phyloP scores from a whole-genome alignment of 768 basidiomycete genomes.

The Trametes punicea region DNA sequence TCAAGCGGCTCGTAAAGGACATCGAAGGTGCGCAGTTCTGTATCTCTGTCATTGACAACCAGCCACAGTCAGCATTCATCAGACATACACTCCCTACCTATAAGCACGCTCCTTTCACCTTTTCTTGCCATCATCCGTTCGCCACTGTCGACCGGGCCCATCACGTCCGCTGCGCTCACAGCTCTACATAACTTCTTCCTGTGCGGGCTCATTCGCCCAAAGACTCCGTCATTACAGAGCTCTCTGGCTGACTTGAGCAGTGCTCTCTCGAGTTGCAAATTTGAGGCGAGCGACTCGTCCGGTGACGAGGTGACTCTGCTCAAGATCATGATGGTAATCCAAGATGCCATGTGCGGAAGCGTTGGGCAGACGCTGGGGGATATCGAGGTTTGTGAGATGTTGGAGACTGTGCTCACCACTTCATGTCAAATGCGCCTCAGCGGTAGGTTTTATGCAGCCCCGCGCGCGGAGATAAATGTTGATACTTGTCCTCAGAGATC shows the following conservation, averaged over 20 bases:
- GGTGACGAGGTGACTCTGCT: constrained; percentile 95
- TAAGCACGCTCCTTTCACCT: constrained; percentile 69
- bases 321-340: constrained; percentile 86
- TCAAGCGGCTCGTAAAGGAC: constrained; percentile 71
- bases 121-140: constrained; percentile 94
- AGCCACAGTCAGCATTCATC: not conserved
- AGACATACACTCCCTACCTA: constrained; percentile 60
- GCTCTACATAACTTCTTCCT: constrained; percentile 87
- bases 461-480: not conserved
- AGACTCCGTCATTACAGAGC: constrained; percentile 52
- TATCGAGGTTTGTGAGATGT: constrained; percentile 95
- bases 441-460: constrained; percentile 44
- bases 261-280: constrained; percentile 93
- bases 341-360: constrained; percentile 70
- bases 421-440: constrained; percentile 97
- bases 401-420: constrained; percentile 95
- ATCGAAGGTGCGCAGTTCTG: constrained; percentile 49
- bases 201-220: constrained; percentile 63
- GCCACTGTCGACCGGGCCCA: constrained; percentile 92
- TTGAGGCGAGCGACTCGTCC: constrained; percentile 96
- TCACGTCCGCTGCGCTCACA: constrained; percentile 90
- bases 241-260: constrained; percentile 83
- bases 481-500: constrained; percentile 53
- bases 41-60: not conserved
- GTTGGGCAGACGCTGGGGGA: constrained; percentile 80